Base-by-base conservation (phyloP, 352 stramenopile species). In the Phytophthora tentaculata region DNA sequence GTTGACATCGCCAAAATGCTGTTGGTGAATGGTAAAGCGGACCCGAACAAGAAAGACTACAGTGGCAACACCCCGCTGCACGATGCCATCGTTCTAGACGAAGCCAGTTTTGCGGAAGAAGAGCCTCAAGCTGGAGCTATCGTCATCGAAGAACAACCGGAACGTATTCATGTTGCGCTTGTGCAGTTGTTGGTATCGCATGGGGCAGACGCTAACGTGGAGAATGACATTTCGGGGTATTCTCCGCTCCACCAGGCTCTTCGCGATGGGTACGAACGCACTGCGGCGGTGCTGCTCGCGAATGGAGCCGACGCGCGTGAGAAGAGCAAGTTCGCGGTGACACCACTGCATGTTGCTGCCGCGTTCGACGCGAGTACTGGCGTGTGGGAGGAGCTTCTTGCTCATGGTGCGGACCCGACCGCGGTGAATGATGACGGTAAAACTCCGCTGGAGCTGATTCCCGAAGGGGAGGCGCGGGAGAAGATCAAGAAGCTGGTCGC, bases 51-150 rank as follows among this genome's bases (percentile, higher is more conserved):
- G 22, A 60, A 60, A 17, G 35, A 60, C 53, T 60, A 39, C 26
- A 45, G 6, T 20, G 55, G 39, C 3, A 53, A 53, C 43, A 61
- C 39, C 3, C 54, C 54, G 47, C 24, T 61, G 22, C 54, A 53
- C 24, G 54, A 61, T 24, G 54, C 52, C 19, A 59, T 61, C n/a
- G 24, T 61, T 54, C 55, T 61, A 14, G 39, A 53, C 7, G 55
- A 61, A 47, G 43, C 43, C 16, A 61, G 41, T 14, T 26, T 61
- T 10, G 41, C 23, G 4, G 55, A 61, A 47, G 55, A 61, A 51
- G 26, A 52, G 55, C n/a, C 41, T 53, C 56, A 28, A 45, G 5
- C 16, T 50, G 44, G 44, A n/a, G 19, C 19, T 50, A 28, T 20
- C 19, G 19, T 26, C 6, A 29, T 50, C 44, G 19, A 50, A 50